These are phyloP conservation scores for Ceratobasidium sp. DNA, from an alignment of 1,284 basidiomycete genomes.

Conservation along the genomic window DNA sequence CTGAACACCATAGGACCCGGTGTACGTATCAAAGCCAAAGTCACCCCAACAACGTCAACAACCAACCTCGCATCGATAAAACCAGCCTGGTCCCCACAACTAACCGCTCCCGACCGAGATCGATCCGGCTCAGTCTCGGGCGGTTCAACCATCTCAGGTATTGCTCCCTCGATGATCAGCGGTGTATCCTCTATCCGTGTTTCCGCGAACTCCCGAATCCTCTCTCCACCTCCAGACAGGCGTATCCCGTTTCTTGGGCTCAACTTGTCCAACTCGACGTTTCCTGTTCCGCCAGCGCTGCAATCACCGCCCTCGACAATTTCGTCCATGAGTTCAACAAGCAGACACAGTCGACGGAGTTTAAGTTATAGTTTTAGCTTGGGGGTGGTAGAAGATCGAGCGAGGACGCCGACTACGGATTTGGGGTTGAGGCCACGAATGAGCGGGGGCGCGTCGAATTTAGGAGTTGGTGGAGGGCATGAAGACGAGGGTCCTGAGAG, in stretches of 20 bases:
- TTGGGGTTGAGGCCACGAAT: constrained; percentile 1
- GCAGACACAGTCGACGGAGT: background rate
- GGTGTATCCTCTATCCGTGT: constrained; percentile 23
- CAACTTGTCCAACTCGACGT: background rate
- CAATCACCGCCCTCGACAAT: constrained; percentile 22
- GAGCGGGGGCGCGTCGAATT: constrained; percentile 4
- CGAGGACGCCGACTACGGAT: constrained; percentile 20
- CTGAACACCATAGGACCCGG: background rate
- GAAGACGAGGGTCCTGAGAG: constrained; percentile 13
- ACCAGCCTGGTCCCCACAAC: too few relatives aligned
- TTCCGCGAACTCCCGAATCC: constrained; percentile 7
- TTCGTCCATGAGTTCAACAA: constrained; percentile 28
- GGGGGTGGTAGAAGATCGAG: background rate
- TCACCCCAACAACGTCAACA: constrained; percentile 21
- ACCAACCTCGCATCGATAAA: background rate
- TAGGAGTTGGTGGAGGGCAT: too few relatives aligned
- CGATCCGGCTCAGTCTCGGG: constrained; percentile 27
- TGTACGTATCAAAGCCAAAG: constrained; percentile 28
- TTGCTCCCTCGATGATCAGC: constrained; percentile 25
- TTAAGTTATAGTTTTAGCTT: background rate
- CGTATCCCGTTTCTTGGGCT: background rate
- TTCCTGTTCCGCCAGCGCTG: constrained; percentile 20
- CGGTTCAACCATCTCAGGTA: constrained; percentile 18
- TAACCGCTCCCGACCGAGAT: too few relatives aligned
- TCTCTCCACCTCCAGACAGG: constrained; percentile 25